Evolutionary conservation across 148 eudicot species (phyloP).

Genomic region (Nepenthes mirabilis): DNA sequence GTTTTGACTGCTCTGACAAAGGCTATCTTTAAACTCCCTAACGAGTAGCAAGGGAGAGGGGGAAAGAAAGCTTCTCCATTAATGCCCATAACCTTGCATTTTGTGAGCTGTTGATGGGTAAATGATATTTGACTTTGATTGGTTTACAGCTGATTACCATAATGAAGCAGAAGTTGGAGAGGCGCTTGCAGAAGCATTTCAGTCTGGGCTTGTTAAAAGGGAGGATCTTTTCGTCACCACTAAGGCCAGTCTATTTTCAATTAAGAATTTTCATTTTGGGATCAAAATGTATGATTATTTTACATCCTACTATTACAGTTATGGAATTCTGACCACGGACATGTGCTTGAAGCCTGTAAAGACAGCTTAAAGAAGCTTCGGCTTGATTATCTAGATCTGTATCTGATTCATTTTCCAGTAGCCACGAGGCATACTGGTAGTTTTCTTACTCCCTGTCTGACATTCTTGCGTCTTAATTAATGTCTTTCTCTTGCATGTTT

Average conservation of each 20-base stretch:
- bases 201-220: conserved; percentile 71
- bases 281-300: neutral
- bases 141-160: conserved; percentile 68
- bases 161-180: conserved; percentile 94
- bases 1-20: too few relatives aligned
- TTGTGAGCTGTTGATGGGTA: neutral
- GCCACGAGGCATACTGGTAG: conserved; percentile 87
- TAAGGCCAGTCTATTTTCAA: conserved; percentile 35
- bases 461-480: neutral
- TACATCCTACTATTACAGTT: conserved; percentile 35
- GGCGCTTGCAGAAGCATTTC: conserved; percentile 79
- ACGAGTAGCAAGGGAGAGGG: too few relatives aligned
- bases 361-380: conserved; percentile 76
- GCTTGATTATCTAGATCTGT: conserved; percentile 76
- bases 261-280: neutral
- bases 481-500: too few relatives aligned
- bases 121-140: neutral
- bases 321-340: conserved; percentile 96
- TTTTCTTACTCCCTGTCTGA: neutral
- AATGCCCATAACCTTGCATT: neutral
- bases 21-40: too few relatives aligned
- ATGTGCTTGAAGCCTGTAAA: conserved; percentile 86
- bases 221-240: conserved; percentile 92
- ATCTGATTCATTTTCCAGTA: conserved; percentile 83
- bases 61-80: neutral